Evolutionary conservation across 2,329 filamentous ascomycete species (phyloP).

Genomic region (Colletotrichum tanaceti): DNA sequence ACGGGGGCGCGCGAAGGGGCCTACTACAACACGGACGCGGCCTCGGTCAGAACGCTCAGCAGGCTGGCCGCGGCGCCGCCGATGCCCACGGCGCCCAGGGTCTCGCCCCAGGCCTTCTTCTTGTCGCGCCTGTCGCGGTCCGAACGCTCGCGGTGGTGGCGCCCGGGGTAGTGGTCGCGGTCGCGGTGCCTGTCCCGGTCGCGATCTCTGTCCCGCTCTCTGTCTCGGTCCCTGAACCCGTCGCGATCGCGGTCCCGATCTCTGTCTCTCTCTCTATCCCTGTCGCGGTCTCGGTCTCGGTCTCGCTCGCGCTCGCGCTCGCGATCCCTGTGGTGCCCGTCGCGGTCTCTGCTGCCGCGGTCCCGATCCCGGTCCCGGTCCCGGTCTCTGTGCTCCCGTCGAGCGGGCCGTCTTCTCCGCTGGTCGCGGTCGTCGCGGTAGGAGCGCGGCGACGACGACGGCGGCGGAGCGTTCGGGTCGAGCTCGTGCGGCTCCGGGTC

Average conservation of each 20-base stretch:
- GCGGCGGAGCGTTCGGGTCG: conserved; percentile 46
- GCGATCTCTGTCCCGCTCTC: conserved; percentile 50
- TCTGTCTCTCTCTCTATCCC: conserved; percentile 48
- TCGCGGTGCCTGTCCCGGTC: conserved; percentile 51
- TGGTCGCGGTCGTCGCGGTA: conserved; percentile 48
- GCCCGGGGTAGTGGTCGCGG: conserved; percentile 54
- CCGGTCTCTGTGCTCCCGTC: conserved; percentile 42
- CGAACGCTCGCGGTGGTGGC: conserved; percentile 43
- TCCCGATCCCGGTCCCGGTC: not conserved
- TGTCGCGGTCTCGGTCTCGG: conserved; percentile 47
- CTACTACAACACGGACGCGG: conserved; percentile 55
- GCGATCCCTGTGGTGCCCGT: conserved; percentile 51
- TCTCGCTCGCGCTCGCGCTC: conserved; percentile 53
- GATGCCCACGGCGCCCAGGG: conserved; percentile 68
- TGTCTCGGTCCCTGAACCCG: conserved; percentile 47
- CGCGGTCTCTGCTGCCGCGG: conserved; percentile 49
- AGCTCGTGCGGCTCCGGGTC: conserved; percentile 62
- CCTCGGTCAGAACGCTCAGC: conserved; percentile 68
- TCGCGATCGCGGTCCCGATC: conserved; percentile 52
- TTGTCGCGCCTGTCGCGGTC: conserved; percentile 50
- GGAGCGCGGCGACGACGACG: conserved; percentile 44
- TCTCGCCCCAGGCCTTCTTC: conserved; percentile 63
- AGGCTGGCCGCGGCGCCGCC: conserved; percentile 71
- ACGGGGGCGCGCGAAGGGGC: not conserved
- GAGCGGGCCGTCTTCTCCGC: conserved; percentile 45